These are phyloP conservation scores for Clavispora santaluciae DNA, from an alignment of 805 yeast species.

Conservation along the genomic window DNA sequence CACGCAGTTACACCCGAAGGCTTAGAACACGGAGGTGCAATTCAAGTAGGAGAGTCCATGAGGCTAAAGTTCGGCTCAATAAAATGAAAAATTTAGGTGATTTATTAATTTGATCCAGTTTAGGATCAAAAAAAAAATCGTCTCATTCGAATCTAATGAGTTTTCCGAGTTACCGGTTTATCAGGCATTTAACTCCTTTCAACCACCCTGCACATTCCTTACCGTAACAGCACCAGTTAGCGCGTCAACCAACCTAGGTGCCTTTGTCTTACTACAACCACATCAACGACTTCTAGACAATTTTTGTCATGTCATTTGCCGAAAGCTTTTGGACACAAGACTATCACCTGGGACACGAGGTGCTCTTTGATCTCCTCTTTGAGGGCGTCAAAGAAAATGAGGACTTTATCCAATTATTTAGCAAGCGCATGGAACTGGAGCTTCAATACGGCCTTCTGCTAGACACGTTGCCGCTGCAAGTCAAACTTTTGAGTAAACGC, in stretches of 20 bases:
- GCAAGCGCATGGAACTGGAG: slow-evolving; percentile 70
- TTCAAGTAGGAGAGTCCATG: too few relatives aligned
- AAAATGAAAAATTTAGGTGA: too few relatives aligned
- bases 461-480: slow-evolving; percentile 35
- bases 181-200: too few relatives aligned
- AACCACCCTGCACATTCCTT: background rate
- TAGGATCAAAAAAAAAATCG: too few relatives aligned
- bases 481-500: slow-evolving; percentile 39
- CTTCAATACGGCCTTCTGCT: slow-evolving; percentile 57
- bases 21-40: too few relatives aligned
- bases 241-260: background rate
- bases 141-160: too few relatives aligned
- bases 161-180: too few relatives aligned
- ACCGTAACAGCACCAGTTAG: background rate
- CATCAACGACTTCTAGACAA: background rate
- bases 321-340: slow-evolving; percentile 77
- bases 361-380: slow-evolving; percentile 47
- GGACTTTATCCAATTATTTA: slow-evolving; percentile 60
- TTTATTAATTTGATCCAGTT: too few relatives aligned
- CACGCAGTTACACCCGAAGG: too few relatives aligned
- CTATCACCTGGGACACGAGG: slow-evolving; percentile 48
- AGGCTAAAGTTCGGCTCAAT: too few relatives aligned
- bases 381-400: slow-evolving; percentile 69
- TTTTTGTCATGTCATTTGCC: slow-evolving; percentile 50
- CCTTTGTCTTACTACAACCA: background rate